These are phyloP conservation scores for Pseudotsuga menziesii DNA, from an alignment of 75 land plant genomes.

Conservation along the genomic window DNA sequence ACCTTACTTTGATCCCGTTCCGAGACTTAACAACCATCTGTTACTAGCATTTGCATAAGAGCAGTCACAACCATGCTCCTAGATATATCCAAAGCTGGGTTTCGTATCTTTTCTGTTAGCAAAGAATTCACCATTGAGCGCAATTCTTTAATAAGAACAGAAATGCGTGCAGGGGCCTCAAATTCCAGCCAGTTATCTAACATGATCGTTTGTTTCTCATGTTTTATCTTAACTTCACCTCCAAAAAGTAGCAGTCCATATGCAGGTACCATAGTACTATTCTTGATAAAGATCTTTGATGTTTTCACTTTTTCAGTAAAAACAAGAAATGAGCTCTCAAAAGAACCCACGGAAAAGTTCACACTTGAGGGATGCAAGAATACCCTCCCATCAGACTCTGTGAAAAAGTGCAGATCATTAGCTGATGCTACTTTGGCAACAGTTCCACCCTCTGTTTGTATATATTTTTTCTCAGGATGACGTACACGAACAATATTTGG, in stretches of 20 bases:
- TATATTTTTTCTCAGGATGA: slow-evolving; percentile 36
- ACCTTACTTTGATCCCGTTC: not conserved
- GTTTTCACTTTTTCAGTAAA: slow-evolving; percentile 36
- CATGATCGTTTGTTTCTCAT: slow-evolving; percentile 25
- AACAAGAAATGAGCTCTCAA: slow-evolving; percentile 33
- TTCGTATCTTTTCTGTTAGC: slow-evolving; percentile 21
- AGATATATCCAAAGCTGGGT: slow-evolving; percentile 26
- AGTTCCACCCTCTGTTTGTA: slow-evolving; percentile 37
- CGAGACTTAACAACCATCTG: slow-evolving; percentile 27
- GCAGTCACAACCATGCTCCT: slow-evolving; percentile 27
- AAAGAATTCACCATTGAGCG: slow-evolving; percentile 24
- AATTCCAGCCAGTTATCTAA: slow-evolving; percentile 37
- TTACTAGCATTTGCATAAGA: slow-evolving; percentile 20
- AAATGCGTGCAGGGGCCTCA: slow-evolving; percentile 38
- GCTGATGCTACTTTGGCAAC: slow-evolving; percentile 28
- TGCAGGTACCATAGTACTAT: slow-evolving; percentile 32
- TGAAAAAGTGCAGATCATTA: slow-evolving; percentile 31
- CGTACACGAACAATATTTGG: slow-evolving; percentile 31
- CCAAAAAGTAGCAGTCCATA: slow-evolving; percentile 34
- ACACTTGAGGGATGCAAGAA: slow-evolving; percentile 38
- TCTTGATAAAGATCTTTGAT: slow-evolving; percentile 29
- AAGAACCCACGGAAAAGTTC: slow-evolving; percentile 23
- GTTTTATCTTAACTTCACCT: slow-evolving; percentile 23
- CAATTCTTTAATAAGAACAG: slow-evolving; percentile 35
- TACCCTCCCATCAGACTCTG: slow-evolving; percentile 32